Evolutionary conservation across 805 yeast genomes (phyloP), one percentile per base, ranked within the genome.

Genomic region (Candida xyloterini): DNA sequence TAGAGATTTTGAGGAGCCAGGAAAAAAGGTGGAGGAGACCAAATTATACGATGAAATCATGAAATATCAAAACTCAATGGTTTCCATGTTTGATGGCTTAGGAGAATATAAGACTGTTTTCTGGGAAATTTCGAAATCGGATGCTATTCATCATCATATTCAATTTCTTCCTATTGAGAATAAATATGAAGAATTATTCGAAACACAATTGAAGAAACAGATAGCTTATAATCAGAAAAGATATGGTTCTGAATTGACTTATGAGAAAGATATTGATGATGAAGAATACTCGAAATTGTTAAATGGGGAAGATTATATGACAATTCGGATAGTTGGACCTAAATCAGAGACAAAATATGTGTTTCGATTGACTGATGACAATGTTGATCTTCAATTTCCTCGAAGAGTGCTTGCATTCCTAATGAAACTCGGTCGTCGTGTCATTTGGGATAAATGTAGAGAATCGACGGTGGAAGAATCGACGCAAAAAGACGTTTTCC

Each of bases 331-430:
- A 11, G 47, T 48, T 10, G 43, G 34, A 18, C 40, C 43, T 5
- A 35, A 40, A 4, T 26, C 38, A 5, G 44, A 42, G 11, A 45
- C 62, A 3, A 53, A 50, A 27, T 57, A 54, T 22, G 40, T 67
- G 43, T 52, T 52, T 56, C 44, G 47, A 57, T 64, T 58, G 2
- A 38, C 39, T 4, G 57, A 52, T 6, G 55, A 30, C 23, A 53
- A 54, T 13, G 48, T 88, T 7, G 96, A 90, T 57, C 61, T 87
- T 10, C 95, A 86, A 50, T 85, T 90, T 52, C 95, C 95, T 1
- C 69, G 97, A 57, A 72, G 88, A 52, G 89, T 84, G 1, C 52
- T 86, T 21, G 90, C 96, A 0, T 69, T 70, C 46, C 60, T 81
- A 3, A 55, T 89, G 35, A 76, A 71, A 30, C 65, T 75, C 11